These are phyloP conservation scores for Aegilops tauschii DNA, from an alignment of 176 grass and related monocot genomes.

Conservation along the genomic window DNA sequence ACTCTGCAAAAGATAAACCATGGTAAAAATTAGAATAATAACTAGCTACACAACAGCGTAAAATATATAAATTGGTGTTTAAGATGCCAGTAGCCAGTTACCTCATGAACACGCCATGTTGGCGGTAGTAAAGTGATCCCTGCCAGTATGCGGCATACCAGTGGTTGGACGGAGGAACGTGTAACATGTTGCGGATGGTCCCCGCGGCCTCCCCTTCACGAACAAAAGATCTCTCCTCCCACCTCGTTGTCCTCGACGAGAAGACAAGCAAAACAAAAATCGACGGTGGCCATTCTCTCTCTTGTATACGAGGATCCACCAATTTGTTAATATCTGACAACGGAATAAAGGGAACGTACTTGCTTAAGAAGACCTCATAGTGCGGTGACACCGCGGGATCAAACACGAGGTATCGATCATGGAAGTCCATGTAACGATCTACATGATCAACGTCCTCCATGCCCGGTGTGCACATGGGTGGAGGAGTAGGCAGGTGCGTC, in stretches of 20 bases:
- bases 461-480: neutral
- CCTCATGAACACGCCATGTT: neutral
- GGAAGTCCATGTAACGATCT: neutral
- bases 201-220: neutral
- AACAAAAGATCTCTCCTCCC: neutral
- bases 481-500: neutral
- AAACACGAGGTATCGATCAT: neutral
- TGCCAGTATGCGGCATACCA: neutral
- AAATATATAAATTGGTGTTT: neutral
- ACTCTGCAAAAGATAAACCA: neutral
- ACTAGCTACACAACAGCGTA: neutral
- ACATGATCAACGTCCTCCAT: neutral
- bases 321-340: neutral
- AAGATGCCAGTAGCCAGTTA: neutral
- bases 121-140: neutral
- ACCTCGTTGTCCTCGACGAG: neutral
- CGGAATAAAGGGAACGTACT: neutral
- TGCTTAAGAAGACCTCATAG: neutral
- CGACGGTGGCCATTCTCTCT: neutral
- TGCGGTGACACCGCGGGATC: neutral
- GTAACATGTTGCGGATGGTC: neutral
- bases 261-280: neutral
- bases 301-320: neutral
- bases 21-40: neutral
- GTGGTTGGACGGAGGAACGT: neutral